Conservation (phyloP, 768 basidiomycete genomes). For the Kwoniella sp. region DNA sequence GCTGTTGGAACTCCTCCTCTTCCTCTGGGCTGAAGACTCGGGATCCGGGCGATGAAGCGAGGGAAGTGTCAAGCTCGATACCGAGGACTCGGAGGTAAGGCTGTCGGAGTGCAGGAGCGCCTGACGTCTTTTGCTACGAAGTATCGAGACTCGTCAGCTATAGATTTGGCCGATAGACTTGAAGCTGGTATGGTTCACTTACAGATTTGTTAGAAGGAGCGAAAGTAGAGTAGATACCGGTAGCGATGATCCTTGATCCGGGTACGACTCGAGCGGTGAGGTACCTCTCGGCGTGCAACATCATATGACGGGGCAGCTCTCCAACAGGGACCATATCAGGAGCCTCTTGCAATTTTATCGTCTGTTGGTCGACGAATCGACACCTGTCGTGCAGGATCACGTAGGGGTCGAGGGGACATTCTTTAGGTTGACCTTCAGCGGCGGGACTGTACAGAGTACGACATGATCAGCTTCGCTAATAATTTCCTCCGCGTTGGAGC, state of each 20-base stretch:
- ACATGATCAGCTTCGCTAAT: slow-evolving; percentile 4
- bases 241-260: slow-evolving; percentile 90
- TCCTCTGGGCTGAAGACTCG: slow-evolving; percentile 81
- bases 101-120: slow-evolving; percentile 85
- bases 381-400: slow-evolving; percentile 93
- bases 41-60: slow-evolving; percentile 73
- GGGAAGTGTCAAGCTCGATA: slow-evolving; percentile 81
- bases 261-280: slow-evolving; percentile 92
- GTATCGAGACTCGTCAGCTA: neutral
- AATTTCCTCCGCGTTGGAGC: too few relatives aligned
- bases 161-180: neutral
- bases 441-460: slow-evolving; percentile 57
- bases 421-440: slow-evolving; percentile 81
- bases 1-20: slow-evolving; percentile 91
- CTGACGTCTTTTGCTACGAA: slow-evolving; percentile 59
- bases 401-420: slow-evolving; percentile 95
- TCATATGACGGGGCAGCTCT: slow-evolving; percentile 93
- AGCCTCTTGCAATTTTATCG: slow-evolving; percentile 94
- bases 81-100: slow-evolving; percentile 93
- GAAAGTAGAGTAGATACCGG: slow-evolving; percentile 96
- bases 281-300: slow-evolving; percentile 81
- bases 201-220: slow-evolving; percentile 75
- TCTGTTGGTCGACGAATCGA: slow-evolving; percentile 92
- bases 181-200: neutral
- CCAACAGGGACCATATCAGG: slow-evolving; percentile 99